A percentile compares a stretch with the other conserved stretches of the same genome.
These are phyloP conservation scores for Phytophthora ramorum DNA, from an alignment of 352 stramenopile species.

Conservation along the genomic window DNA sequence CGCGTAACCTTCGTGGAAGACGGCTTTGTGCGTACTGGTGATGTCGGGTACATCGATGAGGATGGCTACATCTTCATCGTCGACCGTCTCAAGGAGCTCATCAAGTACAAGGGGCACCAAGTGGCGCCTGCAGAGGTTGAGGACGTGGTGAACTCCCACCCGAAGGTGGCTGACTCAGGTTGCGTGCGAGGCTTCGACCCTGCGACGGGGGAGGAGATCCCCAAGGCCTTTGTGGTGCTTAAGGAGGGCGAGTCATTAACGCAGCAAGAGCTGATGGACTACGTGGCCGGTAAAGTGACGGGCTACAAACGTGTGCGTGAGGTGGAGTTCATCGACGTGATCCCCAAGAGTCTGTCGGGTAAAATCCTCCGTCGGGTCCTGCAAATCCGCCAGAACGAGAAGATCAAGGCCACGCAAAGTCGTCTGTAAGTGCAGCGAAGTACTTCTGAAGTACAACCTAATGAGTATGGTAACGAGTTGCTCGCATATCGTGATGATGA, in stretches of 20 bases:
- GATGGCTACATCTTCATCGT: constrained; percentile 94
- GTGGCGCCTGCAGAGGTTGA: constrained; percentile 94
- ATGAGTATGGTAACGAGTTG: neutral
- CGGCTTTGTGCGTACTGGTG: constrained; percentile 91
- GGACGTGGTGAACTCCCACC: constrained; percentile 88
- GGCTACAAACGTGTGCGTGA: constrained; percentile 90
- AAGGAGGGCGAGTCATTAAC: constrained; percentile 52
- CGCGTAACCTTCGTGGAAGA: constrained; percentile 71
- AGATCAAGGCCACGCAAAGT: constrained; percentile 36
- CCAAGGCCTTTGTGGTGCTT: constrained; percentile 92
- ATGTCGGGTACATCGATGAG: constrained; percentile 93
- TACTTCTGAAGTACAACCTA: constrained; percentile 1
- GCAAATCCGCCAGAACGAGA: constrained; percentile 47
- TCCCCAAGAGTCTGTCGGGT: constrained; percentile 92
- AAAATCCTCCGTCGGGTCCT: constrained; percentile 94
- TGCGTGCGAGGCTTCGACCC: constrained; percentile 58
- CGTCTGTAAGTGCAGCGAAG: constrained; percentile 23
- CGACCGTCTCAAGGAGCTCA: constrained; percentile 95
- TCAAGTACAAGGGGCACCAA: constrained; percentile 95
- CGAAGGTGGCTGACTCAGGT: constrained; percentile 48
- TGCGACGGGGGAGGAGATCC: constrained; percentile 85
- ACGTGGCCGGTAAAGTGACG: constrained; percentile 82
- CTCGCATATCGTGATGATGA: neutral
- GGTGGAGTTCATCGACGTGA: constrained; percentile 88
- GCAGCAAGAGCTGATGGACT: constrained; percentile 81